These are phyloP conservation scores for Hansenula anomala DNA, from an alignment of 1,139 yeast species.

Conservation along the genomic window DNA sequence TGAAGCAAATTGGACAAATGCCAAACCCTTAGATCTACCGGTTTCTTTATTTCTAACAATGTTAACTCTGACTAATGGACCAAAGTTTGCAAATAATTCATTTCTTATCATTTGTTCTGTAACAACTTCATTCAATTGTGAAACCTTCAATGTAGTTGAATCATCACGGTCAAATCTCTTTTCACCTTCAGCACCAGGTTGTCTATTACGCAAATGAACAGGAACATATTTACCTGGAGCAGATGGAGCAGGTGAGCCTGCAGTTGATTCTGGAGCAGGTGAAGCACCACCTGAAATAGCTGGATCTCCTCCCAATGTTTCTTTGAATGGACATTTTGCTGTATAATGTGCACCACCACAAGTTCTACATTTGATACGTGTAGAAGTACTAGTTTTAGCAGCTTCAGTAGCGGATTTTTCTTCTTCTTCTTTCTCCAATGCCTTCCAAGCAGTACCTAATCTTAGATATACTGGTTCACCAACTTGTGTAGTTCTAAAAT, in stretches of 20 bases:
- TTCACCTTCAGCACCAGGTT: constrained; percentile 45
- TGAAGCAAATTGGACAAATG: constrained; percentile 83
- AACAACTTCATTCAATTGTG: constrained; percentile 85
- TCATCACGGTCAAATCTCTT: constrained; percentile 72
- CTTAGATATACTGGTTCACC: constrained; percentile 77
- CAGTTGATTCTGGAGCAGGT: constrained; percentile 21
- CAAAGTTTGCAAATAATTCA: constrained; percentile 67
- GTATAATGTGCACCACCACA: constrained; percentile 97
- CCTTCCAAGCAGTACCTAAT: constrained; percentile 71
- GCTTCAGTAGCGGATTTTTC: constrained; percentile 52
- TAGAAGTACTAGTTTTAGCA: constrained; percentile 43
- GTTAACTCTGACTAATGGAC: constrained; percentile 75
- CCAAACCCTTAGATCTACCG: constrained; percentile 93
- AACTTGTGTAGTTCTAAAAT: constrained; percentile 79
- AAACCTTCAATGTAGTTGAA: constrained; percentile 80
- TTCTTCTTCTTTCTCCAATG: constrained; percentile 58
- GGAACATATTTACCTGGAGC: constrained; percentile 59
- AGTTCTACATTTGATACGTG: constrained; percentile 70
- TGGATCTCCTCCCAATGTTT: constrained; percentile 61
- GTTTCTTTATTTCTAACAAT: constrained; percentile 91
- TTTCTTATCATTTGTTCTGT: constrained; percentile 78
- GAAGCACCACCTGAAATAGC: constrained; percentile 34
- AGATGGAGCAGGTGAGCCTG: constrained; percentile 23
- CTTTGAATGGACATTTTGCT: constrained; percentile 93
- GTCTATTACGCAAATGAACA: constrained; percentile 65